These are phyloP conservation scores for Trichoderma citrinoviride DNA, from an alignment of 2,329 filamentous ascomycete genomes.

Conservation along the genomic window DNA sequence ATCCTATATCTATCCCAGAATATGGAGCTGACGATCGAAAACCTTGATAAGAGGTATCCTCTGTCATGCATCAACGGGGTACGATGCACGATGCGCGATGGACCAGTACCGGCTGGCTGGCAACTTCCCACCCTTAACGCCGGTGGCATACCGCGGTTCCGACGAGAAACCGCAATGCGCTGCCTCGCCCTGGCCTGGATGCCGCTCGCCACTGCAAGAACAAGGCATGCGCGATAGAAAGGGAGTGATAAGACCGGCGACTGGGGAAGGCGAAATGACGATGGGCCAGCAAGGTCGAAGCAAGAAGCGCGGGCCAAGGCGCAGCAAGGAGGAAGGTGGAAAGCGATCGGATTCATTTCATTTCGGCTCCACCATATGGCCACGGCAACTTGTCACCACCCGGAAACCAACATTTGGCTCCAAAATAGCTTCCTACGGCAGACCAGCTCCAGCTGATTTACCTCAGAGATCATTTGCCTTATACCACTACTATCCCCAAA, in stretches of 20 bases:
- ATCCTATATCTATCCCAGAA: not conserved
- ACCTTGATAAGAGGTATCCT: not conserved
- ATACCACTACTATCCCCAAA: slow-evolving; percentile 11
- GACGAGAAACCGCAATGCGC: not conserved
- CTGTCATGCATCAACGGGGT: not conserved
- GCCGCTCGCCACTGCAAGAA: not conserved
- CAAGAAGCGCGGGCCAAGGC: slow-evolving; percentile 12
- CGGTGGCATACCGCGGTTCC: not conserved
- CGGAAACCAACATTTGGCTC: slow-evolving; percentile 4
- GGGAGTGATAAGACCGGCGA: slow-evolving; percentile 1
- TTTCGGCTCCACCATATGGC: slow-evolving; percentile 9
- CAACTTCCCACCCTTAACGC: not conserved
- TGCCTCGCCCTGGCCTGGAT: not conserved
- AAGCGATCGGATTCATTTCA: slow-evolving; percentile 17
- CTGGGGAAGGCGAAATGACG: slow-evolving; percentile 8
- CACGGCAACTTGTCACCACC: slow-evolving; percentile 2
- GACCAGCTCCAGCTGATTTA: slow-evolving; percentile 16
- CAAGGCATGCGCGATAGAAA: not conserved
- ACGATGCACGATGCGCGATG: too few relatives aligned
- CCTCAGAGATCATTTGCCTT: slow-evolving; percentile 11
- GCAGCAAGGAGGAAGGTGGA: slow-evolving; percentile 15
- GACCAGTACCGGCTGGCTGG: too few relatives aligned
- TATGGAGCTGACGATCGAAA: not conserved
- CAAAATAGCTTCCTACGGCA: slow-evolving; percentile 7
- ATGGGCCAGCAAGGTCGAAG: slow-evolving; percentile 6